Conservation (phyloP, 768 basidiomycete genomes). For the Tephrocybe sp. region DNA sequence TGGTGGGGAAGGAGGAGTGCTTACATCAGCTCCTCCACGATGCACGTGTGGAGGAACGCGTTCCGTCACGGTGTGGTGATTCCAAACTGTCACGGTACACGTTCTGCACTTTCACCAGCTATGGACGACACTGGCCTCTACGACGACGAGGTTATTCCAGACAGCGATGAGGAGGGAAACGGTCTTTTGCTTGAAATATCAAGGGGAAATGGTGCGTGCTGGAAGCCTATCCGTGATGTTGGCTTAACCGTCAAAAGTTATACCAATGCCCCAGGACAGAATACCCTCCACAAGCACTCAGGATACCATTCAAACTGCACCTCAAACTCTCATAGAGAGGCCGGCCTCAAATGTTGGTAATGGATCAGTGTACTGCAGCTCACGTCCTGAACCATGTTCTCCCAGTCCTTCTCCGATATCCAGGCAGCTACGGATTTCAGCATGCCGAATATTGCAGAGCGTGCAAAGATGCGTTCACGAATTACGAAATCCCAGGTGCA, state of each 20-base stretch:
- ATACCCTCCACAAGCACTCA: conserved; percentile 3
- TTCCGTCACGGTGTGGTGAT: conserved; percentile 17
- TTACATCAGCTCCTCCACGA: conserved; percentile 11
- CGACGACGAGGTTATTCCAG: background rate
- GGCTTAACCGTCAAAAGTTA: background rate
- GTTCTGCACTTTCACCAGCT: background rate
- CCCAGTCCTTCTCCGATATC: conserved; percentile 4
- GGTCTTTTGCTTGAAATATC: too few species aligned
- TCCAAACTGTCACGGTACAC: background rate
- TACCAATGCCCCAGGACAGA: background rate
- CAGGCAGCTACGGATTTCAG: conserved; percentile 16
- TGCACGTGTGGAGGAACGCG: conserved; percentile 10
- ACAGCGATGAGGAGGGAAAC: too few species aligned
- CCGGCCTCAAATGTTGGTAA: conserved; percentile 4
- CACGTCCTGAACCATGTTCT: conserved; percentile 30
- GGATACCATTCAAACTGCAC: conserved; percentile 11
- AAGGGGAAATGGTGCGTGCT: too few species aligned
- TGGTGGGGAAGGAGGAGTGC: conserved; percentile 8
- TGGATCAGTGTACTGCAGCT: background rate
- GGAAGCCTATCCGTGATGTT: too few species aligned
- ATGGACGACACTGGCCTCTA: conserved; percentile 8
- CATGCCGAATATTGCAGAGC: conserved; percentile 49
- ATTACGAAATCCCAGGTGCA: conserved; percentile 22
- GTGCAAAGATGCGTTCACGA: conserved; percentile 56
- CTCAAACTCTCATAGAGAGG: background rate